phyloP scores from a whole-genome alignment of 1,139 yeast genomes.

The Candida sojae region DNA sequence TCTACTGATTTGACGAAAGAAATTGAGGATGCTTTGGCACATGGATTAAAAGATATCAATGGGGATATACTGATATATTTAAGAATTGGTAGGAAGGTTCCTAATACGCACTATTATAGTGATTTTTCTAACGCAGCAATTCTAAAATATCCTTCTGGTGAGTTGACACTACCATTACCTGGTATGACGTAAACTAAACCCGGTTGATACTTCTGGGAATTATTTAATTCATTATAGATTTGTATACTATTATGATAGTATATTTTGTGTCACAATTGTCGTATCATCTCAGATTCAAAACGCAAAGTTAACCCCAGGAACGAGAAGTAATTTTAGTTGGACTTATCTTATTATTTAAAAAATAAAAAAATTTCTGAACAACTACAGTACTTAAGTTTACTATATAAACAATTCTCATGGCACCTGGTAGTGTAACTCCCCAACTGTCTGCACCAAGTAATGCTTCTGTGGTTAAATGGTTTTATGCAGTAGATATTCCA shows the following conservation, averaged over 20 bases:
- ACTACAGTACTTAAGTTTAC: too few species aligned
- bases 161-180: constrained; percentile 43
- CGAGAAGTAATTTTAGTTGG: too few species aligned
- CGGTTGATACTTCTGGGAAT: too few species aligned
- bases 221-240: too few species aligned
- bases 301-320: too few species aligned
- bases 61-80: constrained; percentile 48
- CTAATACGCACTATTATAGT: constrained; percentile 36
- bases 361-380: too few species aligned
- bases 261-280: too few species aligned
- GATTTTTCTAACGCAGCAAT: constrained; percentile 64
- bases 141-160: constrained; percentile 59
- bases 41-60: constrained; percentile 22
- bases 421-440: background rate
- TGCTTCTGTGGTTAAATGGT: constrained; percentile 52
- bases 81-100: constrained; percentile 55
- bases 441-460: background rate
- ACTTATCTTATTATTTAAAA: too few species aligned
- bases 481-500: constrained; percentile 81
- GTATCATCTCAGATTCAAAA: too few species aligned
- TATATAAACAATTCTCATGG: too few species aligned
- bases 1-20: constrained; percentile 34
- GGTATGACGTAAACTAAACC: constrained; percentile 37
- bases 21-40: constrained; percentile 27
- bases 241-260: too few species aligned